Base-by-base conservation (phyloP, 1,284 basidiomycete species). In the Dichomitus squalens region DNA sequence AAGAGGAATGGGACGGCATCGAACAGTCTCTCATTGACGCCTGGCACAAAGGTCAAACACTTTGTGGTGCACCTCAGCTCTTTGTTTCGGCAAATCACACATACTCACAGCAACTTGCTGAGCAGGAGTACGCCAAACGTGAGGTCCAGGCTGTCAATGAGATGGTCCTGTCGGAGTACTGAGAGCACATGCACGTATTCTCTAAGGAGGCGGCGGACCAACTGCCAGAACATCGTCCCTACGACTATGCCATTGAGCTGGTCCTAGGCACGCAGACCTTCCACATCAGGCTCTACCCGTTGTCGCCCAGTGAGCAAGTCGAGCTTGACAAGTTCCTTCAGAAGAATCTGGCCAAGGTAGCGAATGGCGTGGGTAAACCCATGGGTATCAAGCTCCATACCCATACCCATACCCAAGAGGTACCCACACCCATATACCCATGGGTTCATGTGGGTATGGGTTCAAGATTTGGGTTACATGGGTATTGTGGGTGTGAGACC, bases 291-390 rank as follows among this genome's bases (percentile, higher is more conserved):
- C 14, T 57, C 12, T 60, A 57, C 35, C 49, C 55, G 7, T 14
- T 61, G 36, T 36, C 31, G 7, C 38, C 12, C 2, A 27, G 47
- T 1, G 20, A 57, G 16, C 40, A 54, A 27, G 23, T 18, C 0
- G 47, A 40, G 20, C 43, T 60, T 18, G 43, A 57, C 35, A 23
- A 47, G 33, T 74, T 70, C 58, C n/a, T 74, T 2, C n/a, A n/a
- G n/a, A n/a, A n/a, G n/a, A n/a, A n/a, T n/a, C n/a, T n/a, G n/a
- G n/a, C n/a, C n/a, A n/a, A n/a, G n/a, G n/a, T n/a, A n/a, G n/a
- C n/a, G n/a, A n/a, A n/a, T n/a, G n/a, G n/a, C n/a, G n/a, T n/a
- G n/a, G n/a, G n/a, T n/a, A n/a, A n/a, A n/a, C n/a, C n/a, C n/a
- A n/a, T n/a, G n/a, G n/a, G n/a, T n/a, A n/a, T n/a, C n/a, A n/a